Evolutionary conservation across 2,329 filamentous ascomycete species (phyloP), one percentile per base, ranked within the genome.

Genomic region (Periconia digitata): DNA sequence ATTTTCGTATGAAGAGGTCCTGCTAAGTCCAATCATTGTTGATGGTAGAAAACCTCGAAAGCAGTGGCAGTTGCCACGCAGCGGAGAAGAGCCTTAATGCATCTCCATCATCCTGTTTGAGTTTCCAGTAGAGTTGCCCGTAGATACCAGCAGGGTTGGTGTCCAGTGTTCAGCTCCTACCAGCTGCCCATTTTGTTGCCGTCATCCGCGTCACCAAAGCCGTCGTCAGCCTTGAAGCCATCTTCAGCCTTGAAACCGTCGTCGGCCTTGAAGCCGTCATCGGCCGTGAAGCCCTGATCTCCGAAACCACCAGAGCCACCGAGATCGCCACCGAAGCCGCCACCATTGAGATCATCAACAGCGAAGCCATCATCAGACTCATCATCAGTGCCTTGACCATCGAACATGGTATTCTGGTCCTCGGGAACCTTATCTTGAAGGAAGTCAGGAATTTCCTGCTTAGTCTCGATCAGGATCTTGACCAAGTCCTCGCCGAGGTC

Each of bases 401-500:
- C 85, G 3, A 72, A 64, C 6, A 81, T 70, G 24, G 49, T 68
- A 57, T 75, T 72, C 0, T 72, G 74, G 1, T 80, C 79, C 49
- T 85, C 79, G 0, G 87, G 86, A 47, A 83, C 73, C 66, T 83
- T 84, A 1, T 76, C 55, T 56, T 86, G 67, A 0, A 97, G 80
- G 66, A 97, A 97, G 0, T 95, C 88, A 0, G 94, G 94, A 21
- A 99, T 74, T 0, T 77, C 72, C 71, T 96, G 90, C 5, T 84
- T 79, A 5, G 84, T 89, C 72, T 97, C 92, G 0, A 95, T 64
- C 0, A 99, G 78, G 6, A 90, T 85, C 67, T 92, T 91, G 32
- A 90, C 88, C 0, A 99, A 77, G 1, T 87, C 84, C 8, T 81
- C 78, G 0, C 81, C 90, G 36, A 97, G 74, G 3, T 85, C 80